Base-by-base conservation (phyloP, 768 basidiomycete species). In the Phanerodontia chrysosporium region DNA sequence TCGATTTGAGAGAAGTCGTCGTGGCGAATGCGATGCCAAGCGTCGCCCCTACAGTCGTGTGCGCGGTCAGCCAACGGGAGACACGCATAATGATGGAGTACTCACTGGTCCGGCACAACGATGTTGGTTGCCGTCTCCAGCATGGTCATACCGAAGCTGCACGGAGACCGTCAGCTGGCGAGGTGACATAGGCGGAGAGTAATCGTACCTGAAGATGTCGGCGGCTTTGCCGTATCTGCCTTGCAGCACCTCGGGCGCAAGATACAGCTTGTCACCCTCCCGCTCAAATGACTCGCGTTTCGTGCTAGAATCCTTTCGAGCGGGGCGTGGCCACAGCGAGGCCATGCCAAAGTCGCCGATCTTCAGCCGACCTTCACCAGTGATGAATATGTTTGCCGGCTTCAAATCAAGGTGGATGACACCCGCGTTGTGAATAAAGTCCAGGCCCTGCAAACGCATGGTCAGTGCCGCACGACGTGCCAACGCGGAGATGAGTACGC, bases 281-380 rank as follows among this genome's bases (percentile, higher is more conserved):
- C 97, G 83, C 73, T 98, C 96, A 70, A 98, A 94, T 14, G 76
- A 77, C 3, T 78, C 81, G 54, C 75, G 72, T 32, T 72, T 64
- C 13, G 60, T 66, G 45, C 66, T 63, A 48, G 65, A 53, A 58
- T 70, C 66, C 18, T 74, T 66, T 24, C 77, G 67, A 18, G 69
- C 69, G 0, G 78, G 75, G 39, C 94, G 78, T 0, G 94, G 93
- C 90, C 92, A 95, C 54, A 93, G 66, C 6, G 92, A 92, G n/a
- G 96, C 95, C 87, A 99, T 94, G 9, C 97, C 97, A 76, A 98
- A 98, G 72, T 99, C 97, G 8, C 96, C 96, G 70, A 99, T 94
- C 76, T 93, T 94, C 76, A 99, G 89, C 46, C 89, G 83, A 1
- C 97, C 97, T 45, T 86, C 82, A 8, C 79, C 78, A 10, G 92